phyloP scores from a whole-genome alignment of 768 basidiomycete genomes.

The Hemileccinum impolitum region DNA sequence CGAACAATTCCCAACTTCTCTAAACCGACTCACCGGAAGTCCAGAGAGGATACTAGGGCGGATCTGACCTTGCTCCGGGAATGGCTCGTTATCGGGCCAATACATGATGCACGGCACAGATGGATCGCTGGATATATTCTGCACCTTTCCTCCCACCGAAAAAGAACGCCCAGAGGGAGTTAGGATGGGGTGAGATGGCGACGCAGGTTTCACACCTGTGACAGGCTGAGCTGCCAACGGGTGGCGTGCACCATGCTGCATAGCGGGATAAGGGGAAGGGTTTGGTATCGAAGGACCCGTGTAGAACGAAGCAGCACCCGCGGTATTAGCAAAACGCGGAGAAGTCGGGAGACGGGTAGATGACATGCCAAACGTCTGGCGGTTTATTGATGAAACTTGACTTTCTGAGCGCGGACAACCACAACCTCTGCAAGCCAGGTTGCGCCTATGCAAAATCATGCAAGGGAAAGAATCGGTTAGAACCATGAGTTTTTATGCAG shows the following conservation, averaged over 20 bases:
- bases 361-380: slow-evolving; percentile 26
- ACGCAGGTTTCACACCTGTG: slow-evolving; percentile 31
- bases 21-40: slow-evolving; percentile 42
- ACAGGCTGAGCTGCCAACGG: slow-evolving; percentile 25
- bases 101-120: slow-evolving; percentile 76
- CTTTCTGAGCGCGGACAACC: slow-evolving; percentile 54
- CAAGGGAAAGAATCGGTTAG: slow-evolving; percentile 49
- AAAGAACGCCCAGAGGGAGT: slow-evolving; percentile 83
- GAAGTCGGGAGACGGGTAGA: slow-evolving; percentile 22
- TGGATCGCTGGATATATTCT: slow-evolving; percentile 74
- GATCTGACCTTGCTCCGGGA: slow-evolving; percentile 79
- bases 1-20: neutral
- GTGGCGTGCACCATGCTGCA: slow-evolving; percentile 23
- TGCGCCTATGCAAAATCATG: slow-evolving; percentile 62
- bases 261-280: slow-evolving; percentile 29
- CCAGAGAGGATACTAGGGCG: slow-evolving; percentile 56
- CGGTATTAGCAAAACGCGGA: slow-evolving; percentile 22
- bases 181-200: slow-evolving; percentile 64
- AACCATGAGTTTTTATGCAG: slow-evolving; percentile 26
- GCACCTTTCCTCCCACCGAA: slow-evolving; percentile 72
- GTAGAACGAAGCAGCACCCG: slow-evolving; percentile 15
- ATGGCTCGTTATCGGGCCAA: slow-evolving; percentile 87
- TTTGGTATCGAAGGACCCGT: slow-evolving; percentile 22
- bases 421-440: slow-evolving; percentile 73
- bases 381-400: slow-evolving; percentile 29